A percentile compares a stretch with the other conserved stretches of the same genome.
These are phyloP conservation scores for Physcia stellaris DNA, from an alignment of 495 filamentous ascomycete species.

Conservation along the genomic window DNA sequence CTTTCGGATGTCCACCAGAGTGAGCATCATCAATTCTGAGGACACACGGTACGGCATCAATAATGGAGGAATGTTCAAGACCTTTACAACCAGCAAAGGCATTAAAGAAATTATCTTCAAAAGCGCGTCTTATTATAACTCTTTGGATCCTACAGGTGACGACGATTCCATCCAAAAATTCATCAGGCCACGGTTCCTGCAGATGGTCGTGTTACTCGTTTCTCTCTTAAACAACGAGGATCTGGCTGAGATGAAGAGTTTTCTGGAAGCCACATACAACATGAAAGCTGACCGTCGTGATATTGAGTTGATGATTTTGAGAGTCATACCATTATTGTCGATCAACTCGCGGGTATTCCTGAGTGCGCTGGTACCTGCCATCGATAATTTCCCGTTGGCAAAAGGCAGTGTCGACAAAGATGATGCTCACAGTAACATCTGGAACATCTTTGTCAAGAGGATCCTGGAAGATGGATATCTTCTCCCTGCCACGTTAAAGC, in stretches of 20 bases:
- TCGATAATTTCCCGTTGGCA: constrained; percentile 14
- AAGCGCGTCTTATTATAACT: constrained; percentile 22
- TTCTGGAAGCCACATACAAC: no score
- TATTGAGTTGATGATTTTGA: constrained; percentile 21
- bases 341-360: constrained; percentile 25
- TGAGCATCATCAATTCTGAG: constrained; percentile 20
- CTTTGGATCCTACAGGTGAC: constrained; percentile 16
- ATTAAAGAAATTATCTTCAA: constrained; percentile 22
- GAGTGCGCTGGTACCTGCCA: constrained; percentile 18
- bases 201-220: no score
- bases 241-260: no score
- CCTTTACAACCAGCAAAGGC: constrained; percentile 24
- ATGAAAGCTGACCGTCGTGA: constrained; percentile 17
- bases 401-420: constrained; percentile 3
- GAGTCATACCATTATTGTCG: constrained; percentile 20
- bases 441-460: constrained; percentile 19
- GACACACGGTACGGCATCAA: constrained; percentile 25
- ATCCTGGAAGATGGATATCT: constrained; percentile 18
- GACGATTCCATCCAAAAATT: constrained; percentile 14
- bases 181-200: constrained; percentile 24
- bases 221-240: no score
- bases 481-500: constrained; percentile 16
- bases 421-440: constrained; percentile 12
- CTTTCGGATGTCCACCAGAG: constrained; percentile 23
- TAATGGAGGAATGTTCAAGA: constrained; percentile 19